Evolutionary conservation across 2,329 filamentous ascomycete genomes (phyloP).

Genomic region (Diatrype stigma): DNA sequence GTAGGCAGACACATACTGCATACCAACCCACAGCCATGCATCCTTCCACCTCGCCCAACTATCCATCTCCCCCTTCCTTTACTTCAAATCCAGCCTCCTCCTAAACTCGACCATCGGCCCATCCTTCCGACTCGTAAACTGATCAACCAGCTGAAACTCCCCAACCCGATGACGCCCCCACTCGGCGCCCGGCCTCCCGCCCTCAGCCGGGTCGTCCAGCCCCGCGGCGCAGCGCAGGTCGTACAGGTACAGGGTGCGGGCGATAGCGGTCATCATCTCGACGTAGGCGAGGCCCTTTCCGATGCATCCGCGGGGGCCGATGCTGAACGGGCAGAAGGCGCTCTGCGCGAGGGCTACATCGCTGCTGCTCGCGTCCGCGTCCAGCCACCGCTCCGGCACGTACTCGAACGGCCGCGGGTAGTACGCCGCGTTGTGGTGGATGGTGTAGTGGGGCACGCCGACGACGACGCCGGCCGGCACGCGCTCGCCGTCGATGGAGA

Average conservation of each 20-base stretch:
- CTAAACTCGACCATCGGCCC: conserved; percentile 65
- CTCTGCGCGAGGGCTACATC: conserved; percentile 54
- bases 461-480: conserved; percentile 59
- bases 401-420: conserved; percentile 57
- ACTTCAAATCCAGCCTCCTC: conserved; percentile 20
- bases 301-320: conserved; percentile 68
- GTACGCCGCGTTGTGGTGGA: conserved; percentile 63
- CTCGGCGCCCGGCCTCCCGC: conserved; percentile 41
- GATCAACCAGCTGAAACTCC: conserved; percentile 69
- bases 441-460: conserved; percentile 62
- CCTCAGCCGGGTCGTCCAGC: conserved; percentile 51
- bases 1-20: background rate
- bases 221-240: conserved; percentile 51
- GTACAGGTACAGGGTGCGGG: conserved; percentile 57
- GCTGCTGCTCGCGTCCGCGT: too few relatives aligned
- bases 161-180: conserved; percentile 50
- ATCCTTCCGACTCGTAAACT: conserved; percentile 70
- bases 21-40: background rate
- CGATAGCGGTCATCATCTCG: conserved; percentile 62
- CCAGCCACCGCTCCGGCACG: conserved; percentile 65
- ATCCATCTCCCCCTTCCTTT: too few relatives aligned
- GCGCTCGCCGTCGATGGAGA: conserved; percentile 47
- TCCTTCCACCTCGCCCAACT: background rate
- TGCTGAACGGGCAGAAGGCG: conserved; percentile 71
- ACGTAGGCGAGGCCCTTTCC: conserved; percentile 66